Conservation (phyloP, 2,329 filamentous ascomycete genomes). For the Aspergillus hortae region DNA sequence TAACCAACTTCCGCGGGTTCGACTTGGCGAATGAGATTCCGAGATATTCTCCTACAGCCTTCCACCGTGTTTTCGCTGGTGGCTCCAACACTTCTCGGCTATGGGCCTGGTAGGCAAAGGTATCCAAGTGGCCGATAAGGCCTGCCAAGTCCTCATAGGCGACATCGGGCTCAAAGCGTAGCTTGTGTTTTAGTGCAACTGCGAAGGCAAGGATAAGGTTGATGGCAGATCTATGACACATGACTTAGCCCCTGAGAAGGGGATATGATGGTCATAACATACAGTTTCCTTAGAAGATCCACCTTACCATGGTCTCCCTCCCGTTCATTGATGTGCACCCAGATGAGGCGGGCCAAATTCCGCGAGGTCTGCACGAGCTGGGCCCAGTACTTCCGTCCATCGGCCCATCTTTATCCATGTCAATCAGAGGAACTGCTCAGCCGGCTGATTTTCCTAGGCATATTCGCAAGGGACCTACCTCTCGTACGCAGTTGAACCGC, state of each 20-base stretch:
- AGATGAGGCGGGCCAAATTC: slow-evolving; percentile 67
- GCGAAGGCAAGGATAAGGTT: slow-evolving; percentile 76
- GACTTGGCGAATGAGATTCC: slow-evolving; percentile 72
- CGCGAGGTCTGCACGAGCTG: slow-evolving; percentile 54
- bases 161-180: slow-evolving; percentile 79
- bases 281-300: slow-evolving; percentile 66
- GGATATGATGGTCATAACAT: slow-evolving; percentile 11
- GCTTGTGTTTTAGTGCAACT: slow-evolving; percentile 76
- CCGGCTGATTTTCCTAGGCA: too few species aligned
- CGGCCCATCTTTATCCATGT: slow-evolving; percentile 45
- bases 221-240: slow-evolving; percentile 54
- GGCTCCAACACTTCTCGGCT: slow-evolving; percentile 36
- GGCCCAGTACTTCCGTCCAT: slow-evolving; percentile 63
- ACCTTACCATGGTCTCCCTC: slow-evolving; percentile 58
- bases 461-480: slow-evolving; percentile 36
- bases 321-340: slow-evolving; percentile 70
- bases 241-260: slow-evolving; percentile 3
- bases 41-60: slow-evolving; percentile 66
- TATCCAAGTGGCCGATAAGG: slow-evolving; percentile 68
- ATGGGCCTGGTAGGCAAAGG: slow-evolving; percentile 64
- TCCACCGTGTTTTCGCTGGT: slow-evolving; percentile 53
- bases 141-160: slow-evolving; percentile 71
- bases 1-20: slow-evolving; percentile 75
- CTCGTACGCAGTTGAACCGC: slow-evolving; percentile 74
- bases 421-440: too few species aligned